Evolutionary conservation across 1,139 yeast species (phyloP).

Genomic region (Diutina mesorugosa): DNA sequence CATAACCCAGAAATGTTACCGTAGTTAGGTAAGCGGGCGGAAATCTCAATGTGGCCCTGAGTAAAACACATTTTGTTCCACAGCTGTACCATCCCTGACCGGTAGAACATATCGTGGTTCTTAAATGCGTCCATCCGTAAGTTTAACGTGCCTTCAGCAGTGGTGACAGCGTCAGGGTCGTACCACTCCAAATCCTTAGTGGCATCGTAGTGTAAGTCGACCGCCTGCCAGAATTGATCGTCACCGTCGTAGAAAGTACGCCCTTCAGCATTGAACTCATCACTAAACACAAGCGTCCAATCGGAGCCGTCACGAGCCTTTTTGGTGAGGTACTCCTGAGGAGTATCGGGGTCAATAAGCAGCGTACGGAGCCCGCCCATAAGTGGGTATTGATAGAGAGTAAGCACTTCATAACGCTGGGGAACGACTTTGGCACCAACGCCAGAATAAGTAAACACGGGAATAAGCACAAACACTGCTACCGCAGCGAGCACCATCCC

Average conservation of each 20-base stretch:
- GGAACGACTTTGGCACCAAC: conserved; percentile 10
- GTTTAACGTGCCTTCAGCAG: conserved; percentile 51
- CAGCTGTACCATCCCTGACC: conserved; percentile 76
- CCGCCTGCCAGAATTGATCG: conserved; percentile 74
- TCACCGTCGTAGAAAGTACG: conserved; percentile 75
- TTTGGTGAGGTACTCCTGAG: conserved; percentile 34
- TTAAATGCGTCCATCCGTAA: conserved; percentile 63
- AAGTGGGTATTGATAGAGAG: conserved; percentile 46
- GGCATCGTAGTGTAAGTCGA: conserved; percentile 66
- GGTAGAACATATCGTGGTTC: conserved; percentile 59
- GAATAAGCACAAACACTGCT: conserved; percentile 12
- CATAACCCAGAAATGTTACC: conserved; percentile 65
- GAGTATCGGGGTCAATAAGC: conserved; percentile 74
- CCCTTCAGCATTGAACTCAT: conserved; percentile 75
- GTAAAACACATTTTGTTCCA: conserved; percentile 81
- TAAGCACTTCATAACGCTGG: conserved; percentile 29
- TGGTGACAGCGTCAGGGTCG: conserved; percentile 67
- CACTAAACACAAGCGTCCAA: conserved; percentile 68
- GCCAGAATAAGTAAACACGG: conserved; percentile 15
- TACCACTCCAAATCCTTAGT: conserved; percentile 84
- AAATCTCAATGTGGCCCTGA: conserved; percentile 59
- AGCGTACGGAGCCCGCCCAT: conserved; percentile 48
- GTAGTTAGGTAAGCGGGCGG: conserved; percentile 62
- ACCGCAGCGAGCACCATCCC: conserved; percentile 9
- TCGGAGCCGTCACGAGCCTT: conserved; percentile 37